These are phyloP conservation scores for Debaryomyces coudertii DNA, from an alignment of 1,139 yeast species.

Conservation along the genomic window DNA sequence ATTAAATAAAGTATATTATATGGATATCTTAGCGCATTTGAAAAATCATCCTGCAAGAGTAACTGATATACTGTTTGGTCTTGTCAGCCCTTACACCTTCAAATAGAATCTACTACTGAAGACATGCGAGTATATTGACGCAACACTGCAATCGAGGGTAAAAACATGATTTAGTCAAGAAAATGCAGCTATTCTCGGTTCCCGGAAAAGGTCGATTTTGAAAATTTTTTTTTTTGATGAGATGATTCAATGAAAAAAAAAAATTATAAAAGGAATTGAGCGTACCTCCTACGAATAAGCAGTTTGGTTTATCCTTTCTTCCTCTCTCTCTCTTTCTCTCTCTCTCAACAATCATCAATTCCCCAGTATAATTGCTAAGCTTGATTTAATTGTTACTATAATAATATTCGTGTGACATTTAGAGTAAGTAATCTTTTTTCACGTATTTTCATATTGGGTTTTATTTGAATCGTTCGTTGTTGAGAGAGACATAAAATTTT, in stretches of 20 bases:
- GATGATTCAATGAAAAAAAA: conserved; percentile 1
- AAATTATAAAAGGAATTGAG: conserved; percentile 12
- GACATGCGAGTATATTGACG: conserved; percentile 11
- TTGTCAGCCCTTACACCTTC: neutral
- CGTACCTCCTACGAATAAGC: conserved; percentile 1
- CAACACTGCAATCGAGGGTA: conserved; percentile 5
- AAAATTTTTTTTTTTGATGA: conserved; percentile 9
- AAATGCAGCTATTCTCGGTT: neutral
- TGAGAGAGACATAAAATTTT: conserved; percentile 18
- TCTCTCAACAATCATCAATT: conserved; percentile 31
- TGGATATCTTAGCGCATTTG: too few species aligned
- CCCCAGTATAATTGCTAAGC: conserved; percentile 25
- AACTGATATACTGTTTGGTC: neutral
- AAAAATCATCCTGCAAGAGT: neutral
- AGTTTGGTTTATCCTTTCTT: conserved; percentile 18
- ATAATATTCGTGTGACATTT: conserved; percentile 11
- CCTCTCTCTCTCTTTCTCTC: conserved; percentile 25
- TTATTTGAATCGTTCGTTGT: conserved; percentile 14
- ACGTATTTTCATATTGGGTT: neutral
- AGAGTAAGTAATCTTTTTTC: conserved; percentile 13
- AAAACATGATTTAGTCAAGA: neutral
- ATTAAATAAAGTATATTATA: too few species aligned
- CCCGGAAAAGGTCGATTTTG: conserved; percentile 5
- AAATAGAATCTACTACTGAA: neutral
- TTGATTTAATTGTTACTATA: conserved; percentile 14